Conservation (phyloP, 768 basidiomycete genomes). For the Suillus subalutaceus region DNA sequence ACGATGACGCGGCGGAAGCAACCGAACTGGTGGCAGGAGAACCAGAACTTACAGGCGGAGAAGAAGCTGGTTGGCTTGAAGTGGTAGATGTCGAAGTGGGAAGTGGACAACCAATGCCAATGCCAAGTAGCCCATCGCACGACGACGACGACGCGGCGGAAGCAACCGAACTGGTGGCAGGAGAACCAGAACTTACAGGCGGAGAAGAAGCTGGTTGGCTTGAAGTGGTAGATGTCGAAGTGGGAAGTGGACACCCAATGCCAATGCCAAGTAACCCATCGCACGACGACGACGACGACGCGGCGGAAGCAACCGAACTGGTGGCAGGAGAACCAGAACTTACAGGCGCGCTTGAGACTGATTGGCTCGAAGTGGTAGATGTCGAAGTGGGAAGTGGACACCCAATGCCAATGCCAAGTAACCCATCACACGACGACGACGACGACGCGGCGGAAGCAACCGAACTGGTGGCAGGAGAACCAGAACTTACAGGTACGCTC, state of each 20-base stretch:
- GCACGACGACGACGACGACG: slow-evolving; percentile 12
- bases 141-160: slow-evolving; percentile 1
- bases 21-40: slow-evolving; percentile 8
- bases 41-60: neutral
- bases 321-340: slow-evolving; percentile 5
- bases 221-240: neutral
- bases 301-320: neutral
- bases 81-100: slow-evolving; percentile 10
- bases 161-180: neutral
- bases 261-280: slow-evolving; percentile 16
- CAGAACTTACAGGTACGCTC: slow-evolving; percentile 7
- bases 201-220: neutral
- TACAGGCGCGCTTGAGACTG: slow-evolving; percentile 4
- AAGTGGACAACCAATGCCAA: slow-evolving; percentile 20
- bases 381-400: slow-evolving; percentile 10
- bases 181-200: slow-evolving; percentile 2
- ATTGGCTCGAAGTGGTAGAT: slow-evolving; percentile 9
- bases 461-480: neutral
- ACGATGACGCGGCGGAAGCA: neutral
- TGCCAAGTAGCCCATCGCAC: slow-evolving; percentile 18
- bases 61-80: neutral
- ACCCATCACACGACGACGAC: slow-evolving; percentile 14
- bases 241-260: slow-evolving; percentile 12
- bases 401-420: slow-evolving; percentile 18
- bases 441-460: slow-evolving; percentile 1